phyloP scores from a whole-genome alignment of 1,284 basidiomycete genomes.

The Trametes versicolor region DNA sequence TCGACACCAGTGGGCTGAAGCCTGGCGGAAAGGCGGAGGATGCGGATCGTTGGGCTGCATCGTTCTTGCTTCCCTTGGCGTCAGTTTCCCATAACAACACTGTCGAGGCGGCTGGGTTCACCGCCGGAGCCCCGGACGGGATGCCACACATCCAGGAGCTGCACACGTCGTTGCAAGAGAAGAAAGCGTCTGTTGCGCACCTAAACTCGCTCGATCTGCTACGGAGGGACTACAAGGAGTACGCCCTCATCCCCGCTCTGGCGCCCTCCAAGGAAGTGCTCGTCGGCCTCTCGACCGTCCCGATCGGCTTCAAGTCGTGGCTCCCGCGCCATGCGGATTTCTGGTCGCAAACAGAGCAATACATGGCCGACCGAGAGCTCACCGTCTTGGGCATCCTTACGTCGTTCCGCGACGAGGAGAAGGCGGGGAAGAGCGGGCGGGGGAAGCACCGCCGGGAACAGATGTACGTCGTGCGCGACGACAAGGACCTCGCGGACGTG shows the following conservation, averaged over 20 bases:
- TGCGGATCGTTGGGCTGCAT: conserved; percentile 51
- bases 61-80: conserved; percentile 47
- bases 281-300: conserved; percentile 84
- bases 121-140: conserved; percentile 38
- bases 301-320: conserved; percentile 69
- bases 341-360: conserved; percentile 60
- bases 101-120: background rate
- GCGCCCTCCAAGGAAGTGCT: conserved; percentile 48
- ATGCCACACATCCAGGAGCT: conserved; percentile 57
- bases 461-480: conserved; percentile 63
- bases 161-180: conserved; percentile 58
- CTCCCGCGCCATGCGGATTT: conserved; percentile 52
- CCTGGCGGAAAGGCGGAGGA: conserved; percentile 78
- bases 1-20: conserved; percentile 87
- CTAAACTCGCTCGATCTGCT: conserved; percentile 83
- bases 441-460: conserved; percentile 77
- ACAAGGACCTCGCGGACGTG: conserved; percentile 47
- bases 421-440: conserved; percentile 56
- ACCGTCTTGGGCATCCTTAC: conserved; percentile 83
- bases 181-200: conserved; percentile 78
- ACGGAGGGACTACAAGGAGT: conserved; percentile 94
- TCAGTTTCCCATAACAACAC: background rate
- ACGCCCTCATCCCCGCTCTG: conserved; percentile 59
- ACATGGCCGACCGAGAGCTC: conserved; percentile 73
- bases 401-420: conserved; percentile 58